Evolutionary conservation across 805 yeast genomes (phyloP), one percentile per base, ranked within the genome.

Genomic region (Sugiyamaella smithiae): DNA sequence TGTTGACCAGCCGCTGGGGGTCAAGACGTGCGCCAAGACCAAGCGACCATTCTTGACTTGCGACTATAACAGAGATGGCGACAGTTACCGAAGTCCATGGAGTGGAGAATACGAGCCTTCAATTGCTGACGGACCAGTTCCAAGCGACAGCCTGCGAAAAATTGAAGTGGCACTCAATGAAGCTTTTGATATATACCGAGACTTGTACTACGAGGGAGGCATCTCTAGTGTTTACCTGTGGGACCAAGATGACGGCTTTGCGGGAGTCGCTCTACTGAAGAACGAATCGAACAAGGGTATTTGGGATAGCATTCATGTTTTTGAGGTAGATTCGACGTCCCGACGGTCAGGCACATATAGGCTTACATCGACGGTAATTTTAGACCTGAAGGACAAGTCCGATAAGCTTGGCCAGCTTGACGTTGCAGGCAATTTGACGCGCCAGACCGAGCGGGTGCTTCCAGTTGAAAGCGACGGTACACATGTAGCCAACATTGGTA

Each of bases 221-320:
- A 73, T 85, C 33, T 83, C 93, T 1, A 81, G 90, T 49, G 95
- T 85, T 14, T 91, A 93, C 64, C 71, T 93, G 45, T 91, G 99
- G 99, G 97, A 90, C 59, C 74, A 80, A 19, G 82, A 81, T 29
- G 88, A 68, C 26, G 87, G 86, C 1, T 88, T 91, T 71, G 97
- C 97, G 3, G 98, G 98, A 17, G 97, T 89, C 4, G 89, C 82
- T 12, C 73, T 91, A 51, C 75, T 91, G 63, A 87, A 93, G 70
- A 91, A 33, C 12, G 44, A 22, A 57, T 57, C 29, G 40, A 60
- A 38, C 20, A 46, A 58, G 5, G 86, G 90, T 11, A 72, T 75
- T 44, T 91, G 99, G 99, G 96, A 93, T 67, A 81, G 93, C 46
- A 86, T 91, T 55, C 98, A 91, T 66, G 98, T 91, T 7, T 78